Evolutionary conservation across 805 yeast genomes (phyloP).

Genomic region (Pichia occidentalis): DNA sequence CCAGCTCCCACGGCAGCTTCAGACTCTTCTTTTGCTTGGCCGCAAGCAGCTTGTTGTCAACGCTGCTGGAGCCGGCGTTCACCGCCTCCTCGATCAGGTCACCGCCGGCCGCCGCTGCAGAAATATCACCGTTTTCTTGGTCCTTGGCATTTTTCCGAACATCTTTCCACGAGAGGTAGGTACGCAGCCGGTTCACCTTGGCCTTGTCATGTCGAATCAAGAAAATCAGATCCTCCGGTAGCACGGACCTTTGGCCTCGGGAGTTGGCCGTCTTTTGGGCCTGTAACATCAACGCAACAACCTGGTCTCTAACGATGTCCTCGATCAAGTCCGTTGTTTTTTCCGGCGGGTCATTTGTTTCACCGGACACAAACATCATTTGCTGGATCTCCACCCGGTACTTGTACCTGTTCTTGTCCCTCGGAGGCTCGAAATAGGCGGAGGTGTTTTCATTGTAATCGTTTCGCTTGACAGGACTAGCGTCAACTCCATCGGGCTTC

Average conservation of each 20-base stretch:
- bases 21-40: slow-evolving; percentile 63
- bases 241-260: slow-evolving; percentile 76
- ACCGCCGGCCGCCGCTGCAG: slow-evolving; percentile 25
- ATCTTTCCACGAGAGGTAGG: slow-evolving; percentile 95
- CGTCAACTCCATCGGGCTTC: neutral
- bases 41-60: slow-evolving; percentile 39
- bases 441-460: slow-evolving; percentile 2
- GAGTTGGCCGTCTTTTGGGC: slow-evolving; percentile 70
- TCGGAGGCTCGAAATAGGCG: slow-evolving; percentile 6
- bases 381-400: slow-evolving; percentile 92
- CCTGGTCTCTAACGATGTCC: slow-evolving; percentile 93
- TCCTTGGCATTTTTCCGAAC: slow-evolving; percentile 74
- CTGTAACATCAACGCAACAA: slow-evolving; percentile 72
- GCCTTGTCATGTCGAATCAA: slow-evolving; percentile 89
- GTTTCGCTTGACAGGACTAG: neutral
- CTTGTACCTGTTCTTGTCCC: slow-evolving; percentile 45
- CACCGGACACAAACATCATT: slow-evolving; percentile 99
- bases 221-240: slow-evolving; percentile 91
- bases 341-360: slow-evolving; percentile 87
- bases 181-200: slow-evolving; percentile 83
- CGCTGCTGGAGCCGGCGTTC: slow-evolving; percentile 25
- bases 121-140: slow-evolving; percentile 45
- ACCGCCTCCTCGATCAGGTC: slow-evolving; percentile 29
- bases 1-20: slow-evolving; percentile 90
- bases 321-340: slow-evolving; percentile 91